phyloP scores from a whole-genome alignment of 2,329 filamentous ascomycete genomes.

The Lomentospora prolificans region DNA sequence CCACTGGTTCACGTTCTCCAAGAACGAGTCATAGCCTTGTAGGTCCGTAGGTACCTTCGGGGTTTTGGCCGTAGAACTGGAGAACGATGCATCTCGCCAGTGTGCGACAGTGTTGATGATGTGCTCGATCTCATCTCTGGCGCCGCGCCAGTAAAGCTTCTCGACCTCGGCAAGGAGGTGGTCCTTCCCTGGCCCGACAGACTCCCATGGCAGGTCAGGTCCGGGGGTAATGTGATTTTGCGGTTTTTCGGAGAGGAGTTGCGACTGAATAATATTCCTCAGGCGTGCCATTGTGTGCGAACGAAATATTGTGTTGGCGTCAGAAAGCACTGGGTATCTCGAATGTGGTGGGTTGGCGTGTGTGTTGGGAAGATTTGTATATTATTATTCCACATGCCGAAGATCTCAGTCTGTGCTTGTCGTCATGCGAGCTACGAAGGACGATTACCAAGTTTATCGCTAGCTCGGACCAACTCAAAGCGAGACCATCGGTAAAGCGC shows the following conservation, averaged over 20 bases:
- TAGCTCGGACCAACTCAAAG: too few species aligned
- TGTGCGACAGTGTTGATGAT: conserved; percentile 23
- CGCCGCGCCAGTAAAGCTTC: conserved; percentile 27
- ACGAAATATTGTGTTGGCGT: too few species aligned
- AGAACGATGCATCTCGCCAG: conserved; percentile 20
- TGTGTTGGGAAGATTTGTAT: too few species aligned
- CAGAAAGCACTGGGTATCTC: too few species aligned
- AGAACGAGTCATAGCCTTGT: conserved; percentile 28
- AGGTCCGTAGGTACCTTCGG: conserved; percentile 21
- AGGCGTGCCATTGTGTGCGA: not conserved
- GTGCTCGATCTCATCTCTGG: conserved; percentile 22
- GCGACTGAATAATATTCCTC: not conserved
- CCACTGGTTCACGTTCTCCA: conserved; percentile 24
- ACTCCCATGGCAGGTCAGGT: conserved; percentile 6
- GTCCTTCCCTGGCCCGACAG: conserved; percentile 4
- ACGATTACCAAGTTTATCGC: too few species aligned
- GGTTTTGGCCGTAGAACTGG: conserved; percentile 11
- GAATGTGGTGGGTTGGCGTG: too few species aligned
- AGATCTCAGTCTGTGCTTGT: too few species aligned
- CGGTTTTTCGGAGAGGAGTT: not conserved
- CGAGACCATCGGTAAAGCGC: too few species aligned
- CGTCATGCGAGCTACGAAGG: too few species aligned
- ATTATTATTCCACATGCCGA: too few species aligned
- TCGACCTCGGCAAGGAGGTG: conserved; percentile 17
- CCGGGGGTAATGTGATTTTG: conserved; percentile 4